These are phyloP conservation scores for Phycomyces blakesleeanus DNA, from an alignment of 192 early-diverging fungal species.

Conservation along the genomic window DNA sequence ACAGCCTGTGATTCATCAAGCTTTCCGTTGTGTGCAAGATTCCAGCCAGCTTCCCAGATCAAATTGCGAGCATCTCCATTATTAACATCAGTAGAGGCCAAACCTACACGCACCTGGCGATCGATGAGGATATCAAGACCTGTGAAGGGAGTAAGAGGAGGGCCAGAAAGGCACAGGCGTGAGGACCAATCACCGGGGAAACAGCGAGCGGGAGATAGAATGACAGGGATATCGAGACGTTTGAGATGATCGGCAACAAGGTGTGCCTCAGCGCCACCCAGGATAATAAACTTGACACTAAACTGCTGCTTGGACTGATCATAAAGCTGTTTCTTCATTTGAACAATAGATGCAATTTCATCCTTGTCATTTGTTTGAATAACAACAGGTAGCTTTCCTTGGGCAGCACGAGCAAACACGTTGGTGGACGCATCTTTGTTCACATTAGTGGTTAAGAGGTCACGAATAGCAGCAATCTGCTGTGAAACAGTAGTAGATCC, in stretches of 20 bases:
- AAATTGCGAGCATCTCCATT: constrained; percentile 58
- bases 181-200: constrained; percentile 56
- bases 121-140: constrained; percentile 49
- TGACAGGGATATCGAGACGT: constrained; percentile 52
- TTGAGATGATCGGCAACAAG: constrained; percentile 57
- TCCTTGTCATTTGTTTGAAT: constrained; percentile 52
- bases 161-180: constrained; percentile 54
- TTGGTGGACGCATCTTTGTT: constrained; percentile 19
- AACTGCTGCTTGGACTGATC: constrained; percentile 18
- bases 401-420: constrained; percentile 40
- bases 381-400: constrained; percentile 49
- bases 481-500: constrained; percentile 44
- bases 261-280: constrained; percentile 67
- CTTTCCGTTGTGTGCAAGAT: constrained; percentile 32
- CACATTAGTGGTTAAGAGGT: constrained; percentile 32
- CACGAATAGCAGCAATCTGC: constrained; percentile 48
- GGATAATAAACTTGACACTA: constrained; percentile 45
- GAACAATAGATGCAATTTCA: constrained; percentile 61
- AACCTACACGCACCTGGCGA: constrained; percentile 55
- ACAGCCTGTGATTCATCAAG: constrained; percentile 56
- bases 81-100: constrained; percentile 48
- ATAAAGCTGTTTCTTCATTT: constrained; percentile 47
- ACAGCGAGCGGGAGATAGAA: constrained; percentile 63
- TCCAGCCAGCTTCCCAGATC: constrained; percentile 71
- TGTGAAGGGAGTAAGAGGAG: constrained; percentile 45